Percentiles rank a stretch among this genome's conserved stretches.
These are phyloP conservation scores for Pyrenochaeta sp. DNA, from an alignment of 2,329 filamentous ascomycete species.

Conservation along the genomic window DNA sequence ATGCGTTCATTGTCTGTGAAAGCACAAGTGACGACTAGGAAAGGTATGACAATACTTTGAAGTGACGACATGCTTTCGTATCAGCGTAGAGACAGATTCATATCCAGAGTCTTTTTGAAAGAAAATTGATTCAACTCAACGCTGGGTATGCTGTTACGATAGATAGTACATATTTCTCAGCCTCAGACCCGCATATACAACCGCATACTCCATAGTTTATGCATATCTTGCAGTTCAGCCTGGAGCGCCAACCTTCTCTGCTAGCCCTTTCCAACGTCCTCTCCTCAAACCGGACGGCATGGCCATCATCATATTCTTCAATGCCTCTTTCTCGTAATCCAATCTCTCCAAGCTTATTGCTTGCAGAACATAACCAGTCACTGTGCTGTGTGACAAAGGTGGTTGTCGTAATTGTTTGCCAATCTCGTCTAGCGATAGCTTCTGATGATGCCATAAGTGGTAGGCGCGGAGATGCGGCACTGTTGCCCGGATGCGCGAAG, in stretches of 20 bases:
- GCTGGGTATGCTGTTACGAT: too few relatives aligned
- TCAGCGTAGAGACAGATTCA: too few relatives aligned
- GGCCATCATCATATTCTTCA: slow-evolving; percentile 29
- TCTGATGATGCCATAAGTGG: slow-evolving; percentile 44
- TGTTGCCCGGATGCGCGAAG: slow-evolving; percentile 41
- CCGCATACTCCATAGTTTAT: background rate
- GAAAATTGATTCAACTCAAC: too few relatives aligned
- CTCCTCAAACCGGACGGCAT: slow-evolving; percentile 34
- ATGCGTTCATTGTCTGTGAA: too few relatives aligned
- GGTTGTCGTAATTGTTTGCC: slow-evolving; percentile 38
- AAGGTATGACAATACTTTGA: too few relatives aligned
- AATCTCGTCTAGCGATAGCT: slow-evolving; percentile 31
- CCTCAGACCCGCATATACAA: background rate
- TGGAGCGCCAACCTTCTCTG: slow-evolving; percentile 29
- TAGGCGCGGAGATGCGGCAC: slow-evolving; percentile 44
- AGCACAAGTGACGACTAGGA: too few relatives aligned
- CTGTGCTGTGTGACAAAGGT: slow-evolving; percentile 39
- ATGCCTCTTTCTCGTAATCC: slow-evolving; percentile 30
- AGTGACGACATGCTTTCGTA: too few relatives aligned
- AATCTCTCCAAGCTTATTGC: slow-evolving; percentile 40
- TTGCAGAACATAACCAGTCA: slow-evolving; percentile 41
- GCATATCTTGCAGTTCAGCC: background rate
- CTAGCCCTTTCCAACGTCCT: slow-evolving; percentile 36
- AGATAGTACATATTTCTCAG: background rate
- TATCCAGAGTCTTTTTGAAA: too few relatives aligned